phyloP scores from a whole-genome alignment of 23 red algal genomes.

The Cyanidium caldarium region DNA sequence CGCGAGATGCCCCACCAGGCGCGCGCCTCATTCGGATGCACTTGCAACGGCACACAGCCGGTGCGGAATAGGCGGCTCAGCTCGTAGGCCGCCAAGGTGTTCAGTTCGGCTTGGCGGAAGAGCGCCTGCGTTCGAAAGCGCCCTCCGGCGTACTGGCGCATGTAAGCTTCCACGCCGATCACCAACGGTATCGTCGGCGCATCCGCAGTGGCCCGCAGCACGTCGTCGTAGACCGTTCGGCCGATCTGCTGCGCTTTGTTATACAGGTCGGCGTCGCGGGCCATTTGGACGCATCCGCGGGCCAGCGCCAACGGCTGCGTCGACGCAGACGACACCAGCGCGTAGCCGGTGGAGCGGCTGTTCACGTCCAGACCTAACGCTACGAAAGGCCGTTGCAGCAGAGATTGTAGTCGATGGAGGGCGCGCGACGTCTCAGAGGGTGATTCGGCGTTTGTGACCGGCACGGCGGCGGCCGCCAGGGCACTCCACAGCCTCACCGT shows the following conservation, averaged over 20 bases:
- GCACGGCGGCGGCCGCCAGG: too few species aligned
- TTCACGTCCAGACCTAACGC: not conserved
- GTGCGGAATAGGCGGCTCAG: not conserved
- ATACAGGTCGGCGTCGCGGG: not conserved
- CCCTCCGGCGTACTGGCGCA: not conserved
- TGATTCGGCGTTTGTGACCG: too few species aligned
- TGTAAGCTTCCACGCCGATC: not conserved
- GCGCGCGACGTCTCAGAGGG: too few species aligned
- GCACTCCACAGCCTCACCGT: too few species aligned
- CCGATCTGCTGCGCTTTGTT: not conserved
- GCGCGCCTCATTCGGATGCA: not conserved
- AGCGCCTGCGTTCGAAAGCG: not conserved
- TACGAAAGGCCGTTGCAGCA: not conserved
- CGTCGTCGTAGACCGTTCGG: not conserved
- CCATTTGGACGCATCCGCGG: not conserved
- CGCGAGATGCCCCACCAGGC: not conserved
- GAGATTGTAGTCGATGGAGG: not conserved
- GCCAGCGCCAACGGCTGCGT: not conserved
- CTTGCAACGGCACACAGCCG: not conserved
- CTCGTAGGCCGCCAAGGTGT: not conserved
- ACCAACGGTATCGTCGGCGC: not conserved
- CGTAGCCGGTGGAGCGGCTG: not conserved
- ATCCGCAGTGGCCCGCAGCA: not conserved
- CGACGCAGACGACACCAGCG: not conserved
- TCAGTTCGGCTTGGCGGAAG: not conserved